phyloP scores from a whole-genome alignment of 768 basidiomycete species.

The Peribolospora baueri region DNA sequence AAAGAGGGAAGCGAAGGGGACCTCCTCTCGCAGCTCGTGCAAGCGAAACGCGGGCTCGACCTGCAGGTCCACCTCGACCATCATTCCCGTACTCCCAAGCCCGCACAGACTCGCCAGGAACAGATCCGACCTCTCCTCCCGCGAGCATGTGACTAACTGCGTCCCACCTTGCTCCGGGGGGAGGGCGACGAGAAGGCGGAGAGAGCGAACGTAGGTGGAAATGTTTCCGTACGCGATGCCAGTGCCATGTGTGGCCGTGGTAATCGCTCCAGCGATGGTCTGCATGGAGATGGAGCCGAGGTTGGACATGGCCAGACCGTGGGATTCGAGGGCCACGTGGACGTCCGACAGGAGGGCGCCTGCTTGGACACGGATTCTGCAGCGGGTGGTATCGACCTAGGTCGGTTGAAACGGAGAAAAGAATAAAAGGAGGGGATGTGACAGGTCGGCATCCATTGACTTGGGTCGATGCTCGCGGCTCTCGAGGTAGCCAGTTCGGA shows the following conservation, averaged over 20 bases:
- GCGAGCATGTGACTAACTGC: conserved; percentile 38
- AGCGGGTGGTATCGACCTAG: conserved; percentile 46
- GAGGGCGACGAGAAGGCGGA: conserved; percentile 45
- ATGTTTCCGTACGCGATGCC: conserved; percentile 57
- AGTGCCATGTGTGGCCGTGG: conserved; percentile 86
- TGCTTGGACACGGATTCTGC: conserved; percentile 44
- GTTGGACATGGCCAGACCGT: conserved; percentile 64
- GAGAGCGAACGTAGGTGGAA: conserved; percentile 49
- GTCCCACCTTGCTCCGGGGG: conserved; percentile 26
- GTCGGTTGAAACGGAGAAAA: not conserved
- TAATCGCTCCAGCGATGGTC: conserved; percentile 70
- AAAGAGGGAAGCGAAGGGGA: conserved; percentile 28
- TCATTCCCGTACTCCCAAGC: conserved; percentile 68
- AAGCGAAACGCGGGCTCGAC: conserved; percentile 65
- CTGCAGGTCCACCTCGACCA: conserved; percentile 48
- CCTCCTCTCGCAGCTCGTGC: conserved; percentile 39
- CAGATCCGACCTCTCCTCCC: conserved; percentile 36
- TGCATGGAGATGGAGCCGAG: conserved; percentile 94
- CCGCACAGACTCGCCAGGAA: conserved; percentile 80
- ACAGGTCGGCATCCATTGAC: not conserved
- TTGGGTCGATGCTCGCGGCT: conserved; percentile 1
- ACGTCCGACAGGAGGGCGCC: conserved; percentile 28
- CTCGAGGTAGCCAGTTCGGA: not conserved
- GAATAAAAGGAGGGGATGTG: not conserved
- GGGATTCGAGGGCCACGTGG: conserved; percentile 26